These are phyloP conservation scores for Macadamia tetraphylla DNA, from an alignment of 164 flowering plant species.

Conservation along the genomic window DNA sequence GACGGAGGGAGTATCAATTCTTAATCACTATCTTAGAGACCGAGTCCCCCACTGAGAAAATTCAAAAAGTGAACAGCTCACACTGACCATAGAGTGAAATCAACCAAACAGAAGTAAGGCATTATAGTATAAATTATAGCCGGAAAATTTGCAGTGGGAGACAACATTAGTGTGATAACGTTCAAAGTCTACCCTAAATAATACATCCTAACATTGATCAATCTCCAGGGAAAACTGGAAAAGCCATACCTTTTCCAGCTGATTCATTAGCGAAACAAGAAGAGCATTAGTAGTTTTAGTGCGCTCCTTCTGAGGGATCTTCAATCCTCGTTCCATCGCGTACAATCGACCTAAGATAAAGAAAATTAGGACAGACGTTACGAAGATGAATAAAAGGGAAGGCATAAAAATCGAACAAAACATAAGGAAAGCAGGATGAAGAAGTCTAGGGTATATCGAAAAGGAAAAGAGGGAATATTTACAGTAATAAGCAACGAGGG, in stretches of 20 bases:
- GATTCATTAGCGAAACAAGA: conserved; percentile 85
- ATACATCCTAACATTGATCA: not conserved
- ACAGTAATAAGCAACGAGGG: conserved; percentile 81
- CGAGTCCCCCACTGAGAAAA: too few species aligned
- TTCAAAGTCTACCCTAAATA: not conserved
- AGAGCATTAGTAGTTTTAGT: conserved; percentile 82
- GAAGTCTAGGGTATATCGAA: not conserved
- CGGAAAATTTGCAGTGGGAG: too few species aligned
- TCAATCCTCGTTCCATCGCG: conserved; percentile 91
- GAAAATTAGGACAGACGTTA: not conserved
- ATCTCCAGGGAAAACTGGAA: not conserved
- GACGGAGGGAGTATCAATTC: too few species aligned
- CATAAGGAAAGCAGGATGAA: not conserved
- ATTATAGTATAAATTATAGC: too few species aligned
- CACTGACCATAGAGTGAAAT: too few species aligned
- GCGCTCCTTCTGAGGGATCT: conserved; percentile 66
- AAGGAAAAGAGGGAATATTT: conserved; percentile 1
- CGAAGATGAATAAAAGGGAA: not conserved
- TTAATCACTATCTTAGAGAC: too few species aligned
- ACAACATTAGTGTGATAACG: not conserved
- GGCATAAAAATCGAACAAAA: not conserved
- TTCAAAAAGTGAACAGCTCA: too few species aligned
- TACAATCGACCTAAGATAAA: conserved; percentile 69
- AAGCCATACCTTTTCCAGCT: conserved; percentile 75
- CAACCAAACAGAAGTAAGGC: too few species aligned